A percentile compares a stretch with the other conserved stretches of the same genome.
phyloP scores from a whole-genome alignment of 73 alveolate species.

The Paramecium biaurelia region DNA sequence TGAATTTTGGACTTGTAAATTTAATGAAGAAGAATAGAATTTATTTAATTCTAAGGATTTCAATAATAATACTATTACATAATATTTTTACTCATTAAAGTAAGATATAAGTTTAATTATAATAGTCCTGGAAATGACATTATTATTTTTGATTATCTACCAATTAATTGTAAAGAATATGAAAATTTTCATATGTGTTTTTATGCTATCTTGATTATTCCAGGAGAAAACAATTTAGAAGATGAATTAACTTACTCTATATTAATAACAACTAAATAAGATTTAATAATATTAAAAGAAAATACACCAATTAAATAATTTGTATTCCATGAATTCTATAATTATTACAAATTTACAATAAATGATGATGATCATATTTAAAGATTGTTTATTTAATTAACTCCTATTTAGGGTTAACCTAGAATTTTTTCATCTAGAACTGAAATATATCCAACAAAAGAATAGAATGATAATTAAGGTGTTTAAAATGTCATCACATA shows the following conservation, averaged over 20 bases:
- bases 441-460: background rate
- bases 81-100: background rate
- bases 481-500: background rate
- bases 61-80: background rate
- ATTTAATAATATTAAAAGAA: background rate
- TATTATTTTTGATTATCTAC: background rate
- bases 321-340: background rate
- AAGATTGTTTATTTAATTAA: background rate
- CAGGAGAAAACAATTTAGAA: background rate
- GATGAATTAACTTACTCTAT: background rate
- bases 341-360: background rate
- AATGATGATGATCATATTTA: background rate
- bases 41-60: background rate
- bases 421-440: background rate
- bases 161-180: background rate
- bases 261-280: background rate
- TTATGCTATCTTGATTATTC: background rate
- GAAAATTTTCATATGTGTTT: background rate
- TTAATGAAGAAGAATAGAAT: background rate
- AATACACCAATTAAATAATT: background rate
- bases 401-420: conserved; percentile 19
- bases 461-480: background rate
- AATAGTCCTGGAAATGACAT: conserved; percentile 25
- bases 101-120: background rate
- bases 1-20: background rate